Percentiles rank a stretch among this genome's conserved stretches.
Conservation (phyloP, 305 asterid species). For the Rubia tinctorum region DNA sequence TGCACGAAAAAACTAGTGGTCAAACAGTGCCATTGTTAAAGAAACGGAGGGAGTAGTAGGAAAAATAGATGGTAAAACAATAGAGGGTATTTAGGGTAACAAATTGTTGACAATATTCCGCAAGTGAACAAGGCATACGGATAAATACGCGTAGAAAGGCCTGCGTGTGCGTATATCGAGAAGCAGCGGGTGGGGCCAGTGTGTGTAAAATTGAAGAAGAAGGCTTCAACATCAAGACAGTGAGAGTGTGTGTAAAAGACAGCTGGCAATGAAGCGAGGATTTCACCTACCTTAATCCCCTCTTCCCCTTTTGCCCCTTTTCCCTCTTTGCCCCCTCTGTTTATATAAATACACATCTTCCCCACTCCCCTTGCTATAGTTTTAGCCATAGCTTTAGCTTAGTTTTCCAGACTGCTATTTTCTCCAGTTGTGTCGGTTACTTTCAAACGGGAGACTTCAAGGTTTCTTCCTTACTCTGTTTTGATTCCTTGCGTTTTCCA, state of each 20-base stretch:
- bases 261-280: constrained; percentile 81
- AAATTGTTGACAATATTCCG: not conserved
- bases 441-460: not conserved
- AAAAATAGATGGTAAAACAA: not conserved
- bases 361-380: not conserved
- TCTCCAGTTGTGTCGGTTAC: not conserved
- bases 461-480: constrained; percentile 10
- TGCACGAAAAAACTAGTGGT: too few relatives aligned
- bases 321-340: not conserved
- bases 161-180: not conserved
- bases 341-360: not conserved
- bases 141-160: not conserved
- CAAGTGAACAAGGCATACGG: not conserved
- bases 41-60: too few relatives aligned
- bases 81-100: not conserved
- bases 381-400: not conserved
- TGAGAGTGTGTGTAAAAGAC: constrained; percentile 52
- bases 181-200: not conserved
- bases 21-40: too few relatives aligned
- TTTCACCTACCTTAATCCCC: constrained; percentile 60
- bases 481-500: constrained; percentile 23
- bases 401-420: too few relatives aligned
- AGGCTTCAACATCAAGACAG: constrained; percentile 84
- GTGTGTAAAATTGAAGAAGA: constrained; percentile 28
- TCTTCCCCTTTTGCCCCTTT: constrained; percentile 34